Evolutionary conservation across 2,329 filamentous ascomycete species (phyloP), one percentile per base, ranked within the genome.

Genomic region (Trichoderma atroviride): DNA sequence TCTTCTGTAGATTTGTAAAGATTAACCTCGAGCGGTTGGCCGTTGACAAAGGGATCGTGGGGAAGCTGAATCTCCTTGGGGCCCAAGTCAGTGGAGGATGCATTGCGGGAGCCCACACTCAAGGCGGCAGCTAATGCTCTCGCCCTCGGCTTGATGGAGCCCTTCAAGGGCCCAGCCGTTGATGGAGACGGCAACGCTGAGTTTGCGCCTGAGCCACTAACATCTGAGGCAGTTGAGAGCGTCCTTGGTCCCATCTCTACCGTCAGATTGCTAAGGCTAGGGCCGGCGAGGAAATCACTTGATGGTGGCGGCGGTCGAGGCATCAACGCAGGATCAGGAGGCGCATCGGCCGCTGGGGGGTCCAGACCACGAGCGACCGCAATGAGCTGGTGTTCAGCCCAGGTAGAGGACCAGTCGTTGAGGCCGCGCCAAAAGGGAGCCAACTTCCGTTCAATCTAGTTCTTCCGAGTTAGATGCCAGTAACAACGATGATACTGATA

Each of bases 341-440:
- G 89, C 74, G 94, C 89, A 79, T 97, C 94, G 58, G 95, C 88
- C 9, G 92, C 87, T 14, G 96, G 96, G 62, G 98, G 89, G 3
- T 92, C 88, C 68, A 96, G 86, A 24, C 93, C 94, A 76, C 93
- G 89, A 61, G 91, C 96, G 29, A 93, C 94, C 69, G 95, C 94
- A 75, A 97, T 89, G n/a, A 99, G 88, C 80, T 99, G 96, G 79
- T 96, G 90, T 76, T 99, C 96, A 14, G 93, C 92, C 96, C 96
- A 99, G 64, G 88, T 92, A 27, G 92, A 88, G 19, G 90, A 91
- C 79, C 96, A 93, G 79, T 98, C 94, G 72, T 97, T 91, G 4
- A 99, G 83, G 5, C 96, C 96, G 77, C 91, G 91, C 94, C 95
- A 99, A 79, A 99, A 99, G 0, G 96, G 96, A 53, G 96, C 96